Conservation (phyloP, 1,284 basidiomycete species). For the Apiotrichum siamense region DNA sequence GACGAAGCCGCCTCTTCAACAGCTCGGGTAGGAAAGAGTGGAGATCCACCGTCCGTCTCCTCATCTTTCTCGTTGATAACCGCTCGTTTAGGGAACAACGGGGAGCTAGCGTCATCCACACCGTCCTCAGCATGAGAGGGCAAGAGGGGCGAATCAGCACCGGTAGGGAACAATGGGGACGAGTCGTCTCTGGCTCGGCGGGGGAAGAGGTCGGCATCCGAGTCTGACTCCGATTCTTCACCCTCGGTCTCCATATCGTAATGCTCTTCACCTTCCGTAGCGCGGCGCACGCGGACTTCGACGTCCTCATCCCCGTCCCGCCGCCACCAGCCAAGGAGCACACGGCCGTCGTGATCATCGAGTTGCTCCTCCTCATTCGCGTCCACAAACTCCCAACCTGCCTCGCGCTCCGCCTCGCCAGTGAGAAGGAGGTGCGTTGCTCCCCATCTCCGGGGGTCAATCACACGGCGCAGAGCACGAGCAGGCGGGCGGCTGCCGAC, state of each 20-base stretch:
- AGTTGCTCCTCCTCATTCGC: constrained; percentile 5
- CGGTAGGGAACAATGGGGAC: constrained; percentile 20
- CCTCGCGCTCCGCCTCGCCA: neutral
- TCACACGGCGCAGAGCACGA: constrained; percentile 29
- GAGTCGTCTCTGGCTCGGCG: constrained; percentile 4
- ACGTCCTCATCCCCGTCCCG: constrained; percentile 4
- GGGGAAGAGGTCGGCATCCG: neutral
- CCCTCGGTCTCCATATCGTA: constrained; percentile 2
- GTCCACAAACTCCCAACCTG: constrained; percentile 11
- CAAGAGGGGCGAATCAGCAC: constrained; percentile 21
- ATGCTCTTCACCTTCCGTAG: neutral
- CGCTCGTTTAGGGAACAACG: constrained; percentile 5
- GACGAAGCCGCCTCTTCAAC: constrained; percentile 2
- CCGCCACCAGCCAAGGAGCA: constrained; percentile 11
- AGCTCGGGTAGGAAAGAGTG: constrained; percentile 7
- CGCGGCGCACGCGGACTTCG: neutral
- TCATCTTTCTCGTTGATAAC: neutral
- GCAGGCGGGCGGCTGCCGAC: neutral
- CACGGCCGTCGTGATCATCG: constrained; percentile 10
- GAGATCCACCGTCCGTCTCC: neutral
- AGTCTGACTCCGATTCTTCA: neutral
- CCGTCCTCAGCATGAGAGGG: constrained; percentile 1
- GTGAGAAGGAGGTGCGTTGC: constrained; percentile 14
- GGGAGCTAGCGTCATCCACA: neutral
- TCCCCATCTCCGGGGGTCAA: constrained; percentile 28